Percentiles rank a stretch among this genome's conserved stretches.
phyloP scores from a whole-genome alignment of 352 stramenopile genomes.

The Phytophthora pinifolia region DNA sequence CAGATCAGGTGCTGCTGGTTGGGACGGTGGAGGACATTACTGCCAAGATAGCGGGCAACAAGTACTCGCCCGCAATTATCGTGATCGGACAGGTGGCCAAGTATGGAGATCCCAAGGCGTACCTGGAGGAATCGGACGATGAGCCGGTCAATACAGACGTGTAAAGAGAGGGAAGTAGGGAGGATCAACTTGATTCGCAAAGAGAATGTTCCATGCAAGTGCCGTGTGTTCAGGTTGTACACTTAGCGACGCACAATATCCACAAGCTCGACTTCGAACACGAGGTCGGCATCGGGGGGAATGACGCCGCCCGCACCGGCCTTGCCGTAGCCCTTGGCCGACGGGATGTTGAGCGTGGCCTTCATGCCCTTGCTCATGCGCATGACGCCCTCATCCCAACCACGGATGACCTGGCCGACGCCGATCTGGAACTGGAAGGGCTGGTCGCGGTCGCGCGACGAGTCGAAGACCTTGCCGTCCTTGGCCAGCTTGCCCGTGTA shows the following conservation, averaged over 20 bases:
- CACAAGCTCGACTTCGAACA: slow-evolving; percentile 94
- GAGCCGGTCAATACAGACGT: slow-evolving; percentile 35
- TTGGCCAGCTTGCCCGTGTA: slow-evolving; percentile 76
- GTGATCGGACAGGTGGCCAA: slow-evolving; percentile 62
- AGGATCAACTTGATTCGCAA: slow-evolving; percentile 7
- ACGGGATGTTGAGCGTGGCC: slow-evolving; percentile 89
- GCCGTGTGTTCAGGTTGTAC: not conserved
- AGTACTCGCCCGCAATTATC: slow-evolving; percentile 75
- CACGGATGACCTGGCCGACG: slow-evolving; percentile 91
- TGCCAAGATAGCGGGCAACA: slow-evolving; percentile 42
- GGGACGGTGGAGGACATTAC: slow-evolving; percentile 55
- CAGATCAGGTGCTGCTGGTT: slow-evolving; percentile 53
- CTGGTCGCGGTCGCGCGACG: slow-evolving; percentile 64
- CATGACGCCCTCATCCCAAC: slow-evolving; percentile 95
- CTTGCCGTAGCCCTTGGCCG: slow-evolving; percentile 92
- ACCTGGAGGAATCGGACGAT: slow-evolving; percentile 53
- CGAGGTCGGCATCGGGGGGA: slow-evolving; percentile 91
- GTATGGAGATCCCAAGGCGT: slow-evolving; percentile 55
- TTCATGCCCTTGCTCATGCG: slow-evolving; percentile 95
- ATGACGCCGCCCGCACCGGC: slow-evolving; percentile 84
- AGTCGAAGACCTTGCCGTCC: slow-evolving; percentile 76
- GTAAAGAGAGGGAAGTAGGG: slow-evolving; percentile 2
- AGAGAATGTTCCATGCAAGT: slow-evolving; percentile 3
- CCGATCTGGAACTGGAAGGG: slow-evolving; percentile 85
- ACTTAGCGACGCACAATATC: slow-evolving; percentile 57